phyloP scores from a whole-genome alignment of 495 filamentous ascomycete species.

The Hypoxylon rickii region DNA sequence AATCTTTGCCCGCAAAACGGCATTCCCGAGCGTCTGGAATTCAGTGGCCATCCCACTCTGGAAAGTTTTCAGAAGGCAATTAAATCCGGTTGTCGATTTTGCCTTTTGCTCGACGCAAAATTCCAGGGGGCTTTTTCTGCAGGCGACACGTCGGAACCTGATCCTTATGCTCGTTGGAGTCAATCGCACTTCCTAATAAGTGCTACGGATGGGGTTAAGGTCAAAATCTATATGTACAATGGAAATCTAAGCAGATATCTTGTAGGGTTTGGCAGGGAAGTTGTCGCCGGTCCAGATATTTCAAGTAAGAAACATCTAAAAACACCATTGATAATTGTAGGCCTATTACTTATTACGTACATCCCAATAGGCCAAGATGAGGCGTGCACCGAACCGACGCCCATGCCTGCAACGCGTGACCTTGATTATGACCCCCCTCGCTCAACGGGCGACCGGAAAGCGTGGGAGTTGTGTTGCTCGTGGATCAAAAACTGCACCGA shows the following conservation, averaged over 20 bases:
- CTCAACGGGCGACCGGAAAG: not conserved
- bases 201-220: not conserved
- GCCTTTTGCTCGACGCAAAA: not conserved
- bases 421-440: not conserved
- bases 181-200: no score
- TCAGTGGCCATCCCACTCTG: not conserved
- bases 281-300: not conserved
- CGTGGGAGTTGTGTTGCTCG: slow-evolving; percentile 10
- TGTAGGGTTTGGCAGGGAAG: no score
- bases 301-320: not conserved
- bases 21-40: not conserved
- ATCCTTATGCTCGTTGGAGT: no score
- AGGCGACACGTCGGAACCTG: no score
- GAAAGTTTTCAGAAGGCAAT: slow-evolving; percentile 1
- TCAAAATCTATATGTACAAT: not conserved
- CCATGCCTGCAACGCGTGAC: not conserved
- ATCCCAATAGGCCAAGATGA: not conserved
- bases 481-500: slow-evolving; percentile 10
- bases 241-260: not conserved
- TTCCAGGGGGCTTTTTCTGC: no score
- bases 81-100: slow-evolving; percentile 5
- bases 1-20: not conserved
- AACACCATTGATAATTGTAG: not conserved
- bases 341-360: not conserved
- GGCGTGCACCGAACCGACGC: not conserved